These are phyloP conservation scores for Solanum paucissectum DNA, from an alignment of 257 asterid species.

Conservation along the genomic window DNA sequence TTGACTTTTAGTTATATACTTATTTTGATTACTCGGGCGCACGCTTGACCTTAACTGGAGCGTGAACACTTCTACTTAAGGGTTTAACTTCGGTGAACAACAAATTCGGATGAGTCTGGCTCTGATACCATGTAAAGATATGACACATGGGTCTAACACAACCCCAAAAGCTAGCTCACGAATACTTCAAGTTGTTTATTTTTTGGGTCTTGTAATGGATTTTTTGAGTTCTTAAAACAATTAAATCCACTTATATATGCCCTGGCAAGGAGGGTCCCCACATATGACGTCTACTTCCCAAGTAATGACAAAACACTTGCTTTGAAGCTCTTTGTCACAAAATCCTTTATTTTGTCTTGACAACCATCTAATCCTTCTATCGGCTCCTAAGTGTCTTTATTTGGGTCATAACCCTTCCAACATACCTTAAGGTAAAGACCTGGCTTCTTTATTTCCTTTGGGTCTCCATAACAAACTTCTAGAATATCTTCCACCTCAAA, in stretches of 20 bases:
- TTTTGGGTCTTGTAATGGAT: constrained; percentile 52
- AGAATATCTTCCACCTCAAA: constrained; percentile 52
- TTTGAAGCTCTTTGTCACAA: constrained; percentile 32
- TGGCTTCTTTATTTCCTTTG: constrained; percentile 3
- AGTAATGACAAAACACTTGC: constrained; percentile 60
- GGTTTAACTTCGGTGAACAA: too few relatives aligned
- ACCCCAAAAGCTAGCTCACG: constrained; percentile 21
- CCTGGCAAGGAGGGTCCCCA: constrained; percentile 90
- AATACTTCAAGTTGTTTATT: constrained; percentile 50
- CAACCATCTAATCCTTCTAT: constrained; percentile 48
- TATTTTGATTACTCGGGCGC: too few relatives aligned
- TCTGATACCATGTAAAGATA: too few relatives aligned
- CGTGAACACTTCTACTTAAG: too few relatives aligned
- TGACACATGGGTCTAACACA: too few relatives aligned
- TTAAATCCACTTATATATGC: constrained; percentile 64
- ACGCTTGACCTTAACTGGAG: too few relatives aligned
- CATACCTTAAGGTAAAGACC: constrained; percentile 54
- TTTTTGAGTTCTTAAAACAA: constrained; percentile 33
- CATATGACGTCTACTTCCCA: constrained; percentile 65
- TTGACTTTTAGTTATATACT: too few relatives aligned
- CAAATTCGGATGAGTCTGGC: too few relatives aligned
- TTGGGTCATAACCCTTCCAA: constrained; percentile 75
- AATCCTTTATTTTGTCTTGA: constrained; percentile 43
- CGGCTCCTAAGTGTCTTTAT: constrained; percentile 83
- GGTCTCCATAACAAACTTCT: constrained; percentile 41